Evolutionary conservation across 1,284 basidiomycete species (phyloP).

Genomic region (Sutorius eximius): DNA sequence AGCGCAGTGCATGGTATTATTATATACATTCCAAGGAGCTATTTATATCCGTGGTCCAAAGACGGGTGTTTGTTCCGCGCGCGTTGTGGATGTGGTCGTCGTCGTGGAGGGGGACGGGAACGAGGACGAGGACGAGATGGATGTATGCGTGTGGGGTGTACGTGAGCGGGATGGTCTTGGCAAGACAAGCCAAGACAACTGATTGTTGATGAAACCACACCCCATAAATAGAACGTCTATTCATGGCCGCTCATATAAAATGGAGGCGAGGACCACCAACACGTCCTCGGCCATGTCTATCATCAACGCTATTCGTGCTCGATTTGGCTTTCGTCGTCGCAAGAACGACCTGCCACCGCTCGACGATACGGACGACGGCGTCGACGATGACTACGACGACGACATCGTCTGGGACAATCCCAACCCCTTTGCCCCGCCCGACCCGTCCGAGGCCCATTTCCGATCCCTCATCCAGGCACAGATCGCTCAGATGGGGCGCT

Average conservation of each 20-base stretch:
- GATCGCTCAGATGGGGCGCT: not conserved
- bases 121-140: not conserved
- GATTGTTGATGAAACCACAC: too few relatives aligned
- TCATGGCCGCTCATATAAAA: too few relatives aligned
- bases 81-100: not conserved
- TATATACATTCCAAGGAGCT: not conserved
- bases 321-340: too few relatives aligned
- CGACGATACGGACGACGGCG: not conserved
- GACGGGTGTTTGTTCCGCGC: not conserved
- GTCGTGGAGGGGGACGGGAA: not conserved
- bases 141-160: not conserved
- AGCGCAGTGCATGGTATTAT: not conserved
- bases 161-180: too few relatives aligned
- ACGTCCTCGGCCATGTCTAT: too few relatives aligned
- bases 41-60: not conserved
- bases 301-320: too few relatives aligned
- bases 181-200: too few relatives aligned
- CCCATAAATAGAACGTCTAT: too few relatives aligned
- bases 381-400: not conserved
- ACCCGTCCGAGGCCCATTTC: not conserved
- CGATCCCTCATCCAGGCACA: constrained; percentile 2
- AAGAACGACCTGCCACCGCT: too few relatives aligned
- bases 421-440: constrained; percentile 16
- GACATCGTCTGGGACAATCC: constrained; percentile 17
- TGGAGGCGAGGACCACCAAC: too few relatives aligned